Evolutionary conservation across 495 filamentous ascomycete species (phyloP).

Genomic region (Annulohypoxylon nitens): DNA sequence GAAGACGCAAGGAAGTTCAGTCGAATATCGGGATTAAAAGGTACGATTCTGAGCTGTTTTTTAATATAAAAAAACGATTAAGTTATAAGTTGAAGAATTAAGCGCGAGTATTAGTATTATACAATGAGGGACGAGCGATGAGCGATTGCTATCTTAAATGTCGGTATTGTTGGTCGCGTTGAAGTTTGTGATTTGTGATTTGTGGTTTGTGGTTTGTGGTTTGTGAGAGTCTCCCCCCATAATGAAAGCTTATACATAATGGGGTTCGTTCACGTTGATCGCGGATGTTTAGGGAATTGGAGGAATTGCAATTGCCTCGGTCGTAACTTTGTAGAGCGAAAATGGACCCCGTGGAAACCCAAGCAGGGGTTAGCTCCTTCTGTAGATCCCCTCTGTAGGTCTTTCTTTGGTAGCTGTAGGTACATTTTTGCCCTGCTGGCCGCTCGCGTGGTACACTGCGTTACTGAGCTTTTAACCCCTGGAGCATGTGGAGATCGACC

Average conservation of each 20-base stretch:
- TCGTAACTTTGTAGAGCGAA: constrained; percentile 20
- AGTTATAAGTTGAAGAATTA: not conserved
- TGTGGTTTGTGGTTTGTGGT: not conserved
- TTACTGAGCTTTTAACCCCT: constrained; percentile 28
- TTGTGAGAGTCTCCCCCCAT: constrained; percentile 5
- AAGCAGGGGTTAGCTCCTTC: constrained; percentile 7
- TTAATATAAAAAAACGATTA: constrained; percentile 23
- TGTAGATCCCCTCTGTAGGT: constrained; percentile 7
- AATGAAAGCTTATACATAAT: constrained; percentile 9
- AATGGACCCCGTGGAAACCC: constrained; percentile 9
- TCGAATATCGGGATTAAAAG: constrained; percentile 16
- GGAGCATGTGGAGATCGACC: constrained; percentile 21
- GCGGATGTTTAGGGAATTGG: constrained; percentile 28
- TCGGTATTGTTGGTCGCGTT: not conserved
- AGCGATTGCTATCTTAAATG: constrained; percentile 23
- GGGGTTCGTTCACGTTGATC: constrained; percentile 33
- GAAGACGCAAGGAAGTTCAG: constrained; percentile 24
- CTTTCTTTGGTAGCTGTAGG: not conserved
- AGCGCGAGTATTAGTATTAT: constrained; percentile 1
- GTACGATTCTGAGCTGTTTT: constrained; percentile 23
- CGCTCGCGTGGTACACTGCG: constrained; percentile 29
- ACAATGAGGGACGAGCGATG: constrained; percentile 1
- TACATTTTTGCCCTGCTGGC: constrained; percentile 25
- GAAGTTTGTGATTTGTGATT: constrained; percentile 12
- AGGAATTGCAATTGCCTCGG: constrained; percentile 42